phyloP scores from a whole-genome alignment of 352 stramenopile genomes.

The Pythium coloratum region DNA sequence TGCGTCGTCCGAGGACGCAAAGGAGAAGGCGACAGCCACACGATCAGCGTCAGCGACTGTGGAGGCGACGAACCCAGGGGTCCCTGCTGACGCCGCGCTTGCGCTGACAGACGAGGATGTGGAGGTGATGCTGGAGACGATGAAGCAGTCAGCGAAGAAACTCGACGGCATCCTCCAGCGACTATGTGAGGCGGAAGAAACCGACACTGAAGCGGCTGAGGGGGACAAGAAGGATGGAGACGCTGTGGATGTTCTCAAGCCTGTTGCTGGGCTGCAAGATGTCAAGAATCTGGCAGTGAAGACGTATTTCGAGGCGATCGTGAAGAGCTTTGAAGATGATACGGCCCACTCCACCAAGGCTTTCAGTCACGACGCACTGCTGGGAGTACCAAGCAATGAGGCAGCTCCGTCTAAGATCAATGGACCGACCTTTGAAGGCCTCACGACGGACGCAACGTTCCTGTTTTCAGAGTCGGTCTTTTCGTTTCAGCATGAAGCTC shows the following conservation, averaged over 20 bases:
- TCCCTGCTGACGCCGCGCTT: background rate
- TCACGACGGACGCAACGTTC: slow-evolving; percentile 10
- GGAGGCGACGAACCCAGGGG: background rate
- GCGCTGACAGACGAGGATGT: slow-evolving; percentile 3
- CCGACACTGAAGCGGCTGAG: background rate
- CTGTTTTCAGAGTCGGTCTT: slow-evolving; percentile 8
- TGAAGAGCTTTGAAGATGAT: slow-evolving; percentile 2
- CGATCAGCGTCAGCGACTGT: background rate
- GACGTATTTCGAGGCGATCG: slow-evolving; percentile 18
- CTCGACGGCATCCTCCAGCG: slow-evolving; percentile 57
- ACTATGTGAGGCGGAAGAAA: slow-evolving; percentile 24
- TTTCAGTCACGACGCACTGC: background rate
- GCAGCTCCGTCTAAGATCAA: background rate
- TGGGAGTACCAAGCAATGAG: background rate
- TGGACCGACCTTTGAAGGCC: background rate
- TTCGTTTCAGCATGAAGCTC: background rate
- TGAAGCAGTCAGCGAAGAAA: slow-evolving; percentile 31
- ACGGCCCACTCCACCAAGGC: background rate
- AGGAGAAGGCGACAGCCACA: slow-evolving; percentile 2
- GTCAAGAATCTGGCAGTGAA: background rate
- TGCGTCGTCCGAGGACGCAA: background rate
- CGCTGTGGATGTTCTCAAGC: background rate
- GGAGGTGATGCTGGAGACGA: slow-evolving; percentile 23
- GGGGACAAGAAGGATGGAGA: background rate
- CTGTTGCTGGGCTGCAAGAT: background rate